Percentiles rank a stretch among this genome's conserved stretches.
These are phyloP conservation scores for Orychophragmus violaceus DNA, from an alignment of 345 rosid species.

Conservation along the genomic window DNA sequence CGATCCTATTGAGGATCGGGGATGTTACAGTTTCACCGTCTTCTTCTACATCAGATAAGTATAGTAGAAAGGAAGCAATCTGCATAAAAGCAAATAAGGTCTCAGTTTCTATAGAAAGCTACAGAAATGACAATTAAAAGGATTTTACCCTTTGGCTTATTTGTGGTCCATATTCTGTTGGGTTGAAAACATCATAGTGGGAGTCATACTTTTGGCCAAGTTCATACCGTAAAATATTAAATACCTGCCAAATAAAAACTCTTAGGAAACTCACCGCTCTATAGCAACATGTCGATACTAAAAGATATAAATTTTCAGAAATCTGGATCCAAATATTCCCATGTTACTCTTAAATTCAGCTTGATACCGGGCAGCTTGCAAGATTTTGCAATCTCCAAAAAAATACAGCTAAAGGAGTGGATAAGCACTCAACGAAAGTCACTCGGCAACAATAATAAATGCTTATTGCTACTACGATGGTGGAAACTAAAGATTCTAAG, in stretches of 20 bases:
- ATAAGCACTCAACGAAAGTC: slow-evolving; percentile 4
- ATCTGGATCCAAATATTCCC: neutral
- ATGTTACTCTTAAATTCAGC: neutral
- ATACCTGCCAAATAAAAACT: slow-evolving; percentile 47
- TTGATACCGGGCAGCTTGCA: neutral
- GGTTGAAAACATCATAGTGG: slow-evolving; percentile 79
- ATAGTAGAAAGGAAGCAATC: slow-evolving; percentile 63
- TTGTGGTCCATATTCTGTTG: slow-evolving; percentile 78
- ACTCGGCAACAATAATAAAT: neutral
- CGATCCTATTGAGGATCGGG: no score
- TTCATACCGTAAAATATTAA: slow-evolving; percentile 79
- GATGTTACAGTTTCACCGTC: slow-evolving; percentile 93
- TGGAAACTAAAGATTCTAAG: neutral
- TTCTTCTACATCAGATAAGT: slow-evolving; percentile 65
- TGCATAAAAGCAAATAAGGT: slow-evolving; percentile 23
- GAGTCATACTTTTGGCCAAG: slow-evolving; percentile 85
- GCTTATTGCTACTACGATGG: neutral
- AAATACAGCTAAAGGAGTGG: neutral
- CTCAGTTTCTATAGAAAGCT: neutral
- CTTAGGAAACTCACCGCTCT: no score
- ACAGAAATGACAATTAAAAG: neutral
- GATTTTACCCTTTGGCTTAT: slow-evolving; percentile 63
- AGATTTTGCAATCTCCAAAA: neutral
- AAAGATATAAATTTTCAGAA: neutral
- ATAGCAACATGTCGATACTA: neutral